Evolutionary conservation across 371 early-diverging fungal species (phyloP).

Genomic region (Umbelopsis sp.): DNA sequence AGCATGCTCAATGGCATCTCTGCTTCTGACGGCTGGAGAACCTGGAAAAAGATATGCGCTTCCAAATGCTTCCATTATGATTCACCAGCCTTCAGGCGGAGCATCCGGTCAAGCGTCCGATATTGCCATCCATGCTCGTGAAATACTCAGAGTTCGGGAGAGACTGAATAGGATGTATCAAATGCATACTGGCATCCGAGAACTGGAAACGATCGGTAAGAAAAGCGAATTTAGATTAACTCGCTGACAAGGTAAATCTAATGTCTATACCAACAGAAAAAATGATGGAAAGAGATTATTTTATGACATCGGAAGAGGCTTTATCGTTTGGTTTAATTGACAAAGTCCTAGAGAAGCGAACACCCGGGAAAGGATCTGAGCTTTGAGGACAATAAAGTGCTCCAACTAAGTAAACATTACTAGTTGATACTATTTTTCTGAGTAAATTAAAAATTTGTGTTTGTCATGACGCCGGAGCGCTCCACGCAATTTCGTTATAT

Average conservation of each 20-base stretch:
- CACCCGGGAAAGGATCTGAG: constrained; percentile 24
- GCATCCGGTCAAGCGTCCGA: constrained; percentile 97
- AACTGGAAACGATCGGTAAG: constrained; percentile 82
- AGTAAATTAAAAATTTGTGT: neutral
- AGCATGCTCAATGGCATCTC: constrained; percentile 97
- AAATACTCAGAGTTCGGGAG: constrained; percentile 90
- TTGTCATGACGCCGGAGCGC: constrained; percentile 5
- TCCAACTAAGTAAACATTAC: neutral
- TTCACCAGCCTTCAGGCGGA: constrained; percentile 97
- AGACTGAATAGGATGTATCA: constrained; percentile 87
- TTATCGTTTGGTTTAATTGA: constrained; percentile 93
- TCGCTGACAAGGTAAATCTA: too few species aligned
- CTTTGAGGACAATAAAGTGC: neutral
- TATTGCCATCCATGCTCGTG: constrained; percentile 96
- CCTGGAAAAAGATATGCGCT: constrained; percentile 87
- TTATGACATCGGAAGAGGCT: constrained; percentile 93
- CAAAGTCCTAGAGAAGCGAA: constrained; percentile 72
- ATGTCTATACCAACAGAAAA: constrained; percentile 48
- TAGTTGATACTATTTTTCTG: neutral
- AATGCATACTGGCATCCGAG: constrained; percentile 83
- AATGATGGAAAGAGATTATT: constrained; percentile 93
- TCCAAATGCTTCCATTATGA: constrained; percentile 94
- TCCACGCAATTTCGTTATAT: constrained; percentile 16
- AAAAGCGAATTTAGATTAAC: neutral
- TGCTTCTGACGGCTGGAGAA: constrained; percentile 89